Percentiles rank a stretch among this genome's conserved stretches.
Evolutionary conservation across 805 yeast genomes (phyloP).

Genomic region (Maudiozyma pseudohumilis): DNA sequence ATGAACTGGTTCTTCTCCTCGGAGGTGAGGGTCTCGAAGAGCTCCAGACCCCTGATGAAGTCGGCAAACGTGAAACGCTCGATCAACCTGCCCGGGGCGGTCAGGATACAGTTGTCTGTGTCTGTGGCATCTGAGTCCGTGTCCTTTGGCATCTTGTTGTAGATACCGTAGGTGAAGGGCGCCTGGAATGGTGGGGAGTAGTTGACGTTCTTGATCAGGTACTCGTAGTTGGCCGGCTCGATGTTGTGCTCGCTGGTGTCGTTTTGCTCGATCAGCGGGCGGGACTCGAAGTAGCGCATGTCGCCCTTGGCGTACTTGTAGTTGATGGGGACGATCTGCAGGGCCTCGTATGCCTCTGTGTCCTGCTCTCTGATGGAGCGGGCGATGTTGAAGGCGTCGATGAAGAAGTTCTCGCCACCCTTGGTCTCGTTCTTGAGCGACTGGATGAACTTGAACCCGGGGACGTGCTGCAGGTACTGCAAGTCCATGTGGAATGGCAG

Average conservation of each 20-base stretch:
- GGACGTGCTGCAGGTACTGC: conserved; percentile 69
- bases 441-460: conserved; percentile 61
- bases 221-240: conserved; percentile 22
- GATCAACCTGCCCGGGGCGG: conserved; percentile 32
- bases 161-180: conserved; percentile 54
- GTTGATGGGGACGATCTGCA: conserved; percentile 53
- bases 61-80: conserved; percentile 39
- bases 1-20: conserved; percentile 45
- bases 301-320: conserved; percentile 57
- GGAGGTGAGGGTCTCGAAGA: conserved; percentile 51
- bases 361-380: conserved; percentile 44
- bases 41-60: conserved; percentile 46
- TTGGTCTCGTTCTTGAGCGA: conserved; percentile 47
- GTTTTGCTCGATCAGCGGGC: conserved; percentile 56
- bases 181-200: conserved; percentile 83
- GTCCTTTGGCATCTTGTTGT: conserved; percentile 22
- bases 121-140: conserved; percentile 8
- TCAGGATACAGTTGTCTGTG: conserved; percentile 11
- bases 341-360: conserved; percentile 53
- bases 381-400: conserved; percentile 63
- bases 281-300: conserved; percentile 48
- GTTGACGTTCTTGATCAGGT: conserved; percentile 45
- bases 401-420: conserved; percentile 41
- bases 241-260: conserved; percentile 28
- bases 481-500: conserved; percentile 74